Evolutionary conservation across 2,329 filamentous ascomycete species (phyloP), one percentile per base, ranked within the genome.

Genomic region (Dendryphion nanum): DNA sequence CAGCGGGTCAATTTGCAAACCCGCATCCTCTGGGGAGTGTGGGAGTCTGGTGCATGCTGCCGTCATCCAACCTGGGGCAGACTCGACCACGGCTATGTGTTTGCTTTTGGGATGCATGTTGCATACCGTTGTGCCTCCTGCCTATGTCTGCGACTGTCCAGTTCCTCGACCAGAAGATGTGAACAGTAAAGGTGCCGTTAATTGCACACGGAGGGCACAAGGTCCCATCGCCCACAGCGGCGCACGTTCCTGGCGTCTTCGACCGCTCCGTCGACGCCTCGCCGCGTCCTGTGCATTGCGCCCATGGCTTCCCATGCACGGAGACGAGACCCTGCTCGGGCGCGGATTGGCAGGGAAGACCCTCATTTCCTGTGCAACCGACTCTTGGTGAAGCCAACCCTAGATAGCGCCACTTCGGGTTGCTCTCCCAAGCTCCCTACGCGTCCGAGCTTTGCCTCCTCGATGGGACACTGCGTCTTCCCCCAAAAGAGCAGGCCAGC

Each of bases 311-410:
- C 36, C 35, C 33, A 17, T 41, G 34, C 35, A 42, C 51, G 24
- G 42, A 45, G 46, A 44, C 46, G 41, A 42, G 45, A 46, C 50
- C 48, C 55, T 55, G 47, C 40, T 40, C 28, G 37, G 37, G 36
- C 41, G 41, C 45, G 48, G 50, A 57, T 53, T 53, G 50, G 55
- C 57, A 63, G 50, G 55, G 52, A 49, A 48, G 33, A 45, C 40
- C 45, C 47, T 60, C 58, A 62, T 62, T 60, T 62, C 55, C 50
- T 53, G 50, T 50, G 44, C 42, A 61, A 57, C 52, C 57, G 57
- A 62, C 50, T 51, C 54, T 57, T 57, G n/a, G 53, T 56, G 52
- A 50, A 55, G 48, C 50, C 44, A 28, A 49, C 52, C 59, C 55
- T 45, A 50, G 53, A 51, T 59, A 61, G 59, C 49, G 45, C 46